Evolutionary conservation across 768 basidiomycete genomes (phyloP), one percentile per base, ranked within the genome.

Genomic region (Daedaleopsis nitida): DNA sequence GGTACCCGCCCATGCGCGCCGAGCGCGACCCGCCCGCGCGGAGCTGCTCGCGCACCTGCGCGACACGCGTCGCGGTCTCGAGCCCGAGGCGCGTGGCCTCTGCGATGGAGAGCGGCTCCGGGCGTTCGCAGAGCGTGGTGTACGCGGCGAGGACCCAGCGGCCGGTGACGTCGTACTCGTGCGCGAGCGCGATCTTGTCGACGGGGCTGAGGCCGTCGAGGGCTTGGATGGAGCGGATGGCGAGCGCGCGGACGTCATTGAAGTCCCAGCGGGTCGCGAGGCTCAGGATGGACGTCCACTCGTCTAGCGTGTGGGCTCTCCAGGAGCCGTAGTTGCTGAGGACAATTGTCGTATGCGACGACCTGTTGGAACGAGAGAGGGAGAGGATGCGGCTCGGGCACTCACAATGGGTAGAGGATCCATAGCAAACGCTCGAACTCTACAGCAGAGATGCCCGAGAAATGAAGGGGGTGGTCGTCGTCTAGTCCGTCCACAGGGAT

Each of bases 371-470:
- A 2, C 51, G 21, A 47, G 55, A 24, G 34, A 16, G 16, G 13
- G 7, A 23, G 13, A 24, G 14, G 19, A 45, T 19, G 2, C 14
- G 16, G 10, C 0, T 44, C 5, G 14, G n/a, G 14, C 0, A 67
- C 74, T 48, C 51, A 87, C 87, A 79, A 75, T 55, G 86, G 86
- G 54, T 88, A 88, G 52, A 88, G 85, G 0, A 87, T 79, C 83
- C 82, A 87, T 0, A 86, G 70, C 49, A 88, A 82, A 0, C 80
- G 79, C 16, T 79, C 76, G 55, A 87, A 85, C 21, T 86, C 84
- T 5, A 75, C 72, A 0, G 77, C 74, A 24, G 76, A 77, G 11
- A 77, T 74, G 17, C 78, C 76, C 5, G 78, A 74, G 1, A 88
- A 71, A 3, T 58, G 35, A n/a, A 75, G 65, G 4, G 73, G 69